Evolutionary conservation across 352 stramenopile genomes (phyloP), one percentile per base, ranked within the genome.

Genomic region (Phytophthora litchii): DNA sequence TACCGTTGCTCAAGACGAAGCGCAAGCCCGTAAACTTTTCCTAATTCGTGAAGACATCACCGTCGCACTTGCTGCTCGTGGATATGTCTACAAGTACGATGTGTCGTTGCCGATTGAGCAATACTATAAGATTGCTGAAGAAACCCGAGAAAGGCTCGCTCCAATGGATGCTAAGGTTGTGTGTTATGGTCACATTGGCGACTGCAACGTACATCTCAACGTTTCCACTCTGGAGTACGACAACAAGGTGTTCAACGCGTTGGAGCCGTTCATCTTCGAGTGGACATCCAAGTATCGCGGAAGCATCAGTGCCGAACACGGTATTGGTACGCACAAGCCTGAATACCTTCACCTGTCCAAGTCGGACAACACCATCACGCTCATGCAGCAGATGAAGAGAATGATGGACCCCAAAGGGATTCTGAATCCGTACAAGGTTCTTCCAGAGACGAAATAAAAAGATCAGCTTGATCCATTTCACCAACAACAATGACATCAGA

Each of bases 121-220:
- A 29, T 98, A 99, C 70, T 91, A 98, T 64, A 78, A 86, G 29
- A 89, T 99, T 34, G 87, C 89, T 0, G 68, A 92, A 16, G 87
- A 97, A 44, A 88, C 91, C 17, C 79, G 83, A 42, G 58, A 72
- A 55, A 63, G 54, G 38, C 53, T 97, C 12, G 59, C 59, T 17
- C 49, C 67, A 2, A 56, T 82, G 3, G 74, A 78, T 38, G 78
- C 74, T 16, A 50, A 83, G 14, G 82, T 95, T 16, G 78, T 97
- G 14, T 91, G 85, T 44, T 99, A 95, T 64, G 96, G 96, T 21
- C 97, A 99, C 68, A 70, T 99, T 19, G 93, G 95, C 42, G 97
- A 99, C 74, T 92, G 89, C 35, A 99, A 99, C 72, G 73, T 99
- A 13, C 97, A 99, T 64, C 74, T 99, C 4, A 99, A 99, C 71